Evolutionary conservation across 2,329 filamentous ascomycete species (phyloP), one percentile per base, ranked within the genome.

Genomic region (Stachybotrys elegans): DNA sequence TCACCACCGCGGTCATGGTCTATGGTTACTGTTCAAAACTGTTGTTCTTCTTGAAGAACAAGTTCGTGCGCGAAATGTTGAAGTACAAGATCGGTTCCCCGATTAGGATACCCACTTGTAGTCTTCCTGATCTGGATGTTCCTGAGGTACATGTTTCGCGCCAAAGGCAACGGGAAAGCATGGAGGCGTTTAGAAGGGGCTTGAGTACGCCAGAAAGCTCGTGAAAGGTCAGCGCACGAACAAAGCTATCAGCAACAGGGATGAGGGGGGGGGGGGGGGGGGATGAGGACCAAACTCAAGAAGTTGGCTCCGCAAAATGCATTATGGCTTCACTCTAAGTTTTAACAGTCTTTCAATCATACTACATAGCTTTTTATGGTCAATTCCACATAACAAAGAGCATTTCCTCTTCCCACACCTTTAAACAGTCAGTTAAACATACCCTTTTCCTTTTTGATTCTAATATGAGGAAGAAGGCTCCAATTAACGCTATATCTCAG

Each of bases 21-120:
- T 49, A 2, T 47, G 36, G 47, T 34, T 43, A 6, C 25, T 49
- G 43, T 47, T 49, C 32, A 49, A 43, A 35, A 45, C 47, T 2
- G 40, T 49, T 4, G 31, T 47, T 4, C 44, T 49, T 20, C 44
- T 49, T 19, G 40, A 47, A 20, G 42, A 47, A 29, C 42, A 47
- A 31, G 42, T 49, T 23, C 43, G 37, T 12, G 32, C 41, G n/a
- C 32, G 41, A 21, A 35, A 48, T 22, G 43, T n/a, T n/a, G n/a
- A n/a, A n/a, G n/a, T n/a, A n/a, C n/a, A n/a, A n/a, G n/a, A n/a
- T n/a, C n/a, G n/a, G n/a, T n/a, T n/a, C n/a, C n/a, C n/a, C n/a
- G n/a, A n/a, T n/a, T n/a, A n/a, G n/a, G n/a, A n/a, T n/a, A n/a
- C n/a, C n/a, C n/a, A n/a, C n/a, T n/a, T n/a, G n/a, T n/a, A n/a